Evolutionary conservation across 192 early-diverging fungal genomes (phyloP).

Genomic region (Podila clonocystis): DNA sequence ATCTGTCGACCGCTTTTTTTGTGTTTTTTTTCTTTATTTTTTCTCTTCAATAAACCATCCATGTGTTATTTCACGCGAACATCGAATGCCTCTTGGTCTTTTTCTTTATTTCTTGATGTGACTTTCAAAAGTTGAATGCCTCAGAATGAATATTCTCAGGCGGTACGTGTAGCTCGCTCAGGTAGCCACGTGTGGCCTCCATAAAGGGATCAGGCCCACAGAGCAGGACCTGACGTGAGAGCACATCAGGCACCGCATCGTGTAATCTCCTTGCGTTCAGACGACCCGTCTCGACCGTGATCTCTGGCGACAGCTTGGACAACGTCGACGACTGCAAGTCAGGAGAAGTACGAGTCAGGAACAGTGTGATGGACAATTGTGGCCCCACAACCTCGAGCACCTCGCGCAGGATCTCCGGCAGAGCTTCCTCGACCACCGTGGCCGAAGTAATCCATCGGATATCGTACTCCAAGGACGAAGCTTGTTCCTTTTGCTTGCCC

Average conservation of each 20-base stretch:
- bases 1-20: neutral
- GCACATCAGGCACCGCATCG: conserved; percentile 7
- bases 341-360: conserved; percentile 13
- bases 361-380: neutral
- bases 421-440: conserved; percentile 5
- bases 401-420: conserved; percentile 18
- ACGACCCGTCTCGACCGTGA: conserved; percentile 5
- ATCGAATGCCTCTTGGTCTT: neutral
- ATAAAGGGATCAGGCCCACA: conserved; percentile 45
- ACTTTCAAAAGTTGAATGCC: conserved; percentile 27
- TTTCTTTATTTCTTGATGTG: neutral
- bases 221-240: conserved; percentile 14
- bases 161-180: conserved; percentile 10
- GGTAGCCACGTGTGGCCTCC: conserved; percentile 19
- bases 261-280: neutral
- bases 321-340: neutral
- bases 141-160: conserved; percentile 8
- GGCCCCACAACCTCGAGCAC: neutral
- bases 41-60: neutral
- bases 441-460: conserved; percentile 35
- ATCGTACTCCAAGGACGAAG: neutral
- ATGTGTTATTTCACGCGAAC: neutral
- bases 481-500: neutral
- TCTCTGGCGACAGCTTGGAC: neutral
- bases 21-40: conserved; percentile 10